These are phyloP conservation scores for Pythium folliculosum DNA, from an alignment of 352 stramenopile genomes.

Conservation along the genomic window DNA sequence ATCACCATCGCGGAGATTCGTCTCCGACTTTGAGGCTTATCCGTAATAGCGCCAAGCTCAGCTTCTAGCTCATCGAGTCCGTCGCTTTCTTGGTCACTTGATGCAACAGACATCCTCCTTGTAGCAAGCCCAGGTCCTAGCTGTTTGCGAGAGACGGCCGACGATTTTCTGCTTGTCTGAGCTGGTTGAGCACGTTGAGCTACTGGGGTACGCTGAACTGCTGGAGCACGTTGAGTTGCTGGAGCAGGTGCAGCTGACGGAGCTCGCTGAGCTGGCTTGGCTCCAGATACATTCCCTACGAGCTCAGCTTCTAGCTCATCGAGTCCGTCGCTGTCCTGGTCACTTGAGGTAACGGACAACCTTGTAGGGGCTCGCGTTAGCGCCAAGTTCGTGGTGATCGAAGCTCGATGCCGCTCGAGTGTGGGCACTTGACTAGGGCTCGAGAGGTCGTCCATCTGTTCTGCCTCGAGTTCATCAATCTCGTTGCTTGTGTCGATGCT, in stretches of 20 bases:
- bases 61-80: constrained; percentile 48
- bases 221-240: too few species aligned
- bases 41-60: constrained; percentile 28
- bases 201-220: too few species aligned
- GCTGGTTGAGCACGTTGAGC: too few species aligned
- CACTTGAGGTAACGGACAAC: constrained; percentile 33
- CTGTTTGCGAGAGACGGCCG: too few species aligned
- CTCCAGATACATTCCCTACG: neutral
- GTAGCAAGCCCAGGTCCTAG: too few species aligned
- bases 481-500: constrained; percentile 20
- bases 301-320: constrained; percentile 57
- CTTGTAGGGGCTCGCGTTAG: too few species aligned
- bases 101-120: constrained; percentile 28
- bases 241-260: neutral
- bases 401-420: too few species aligned
- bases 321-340: constrained; percentile 27
- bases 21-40: too few species aligned
- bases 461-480: constrained; percentile 49
- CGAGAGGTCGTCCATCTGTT: constrained; percentile 24
- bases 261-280: neutral
- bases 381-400: too few species aligned
- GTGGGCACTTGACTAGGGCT: neutral
- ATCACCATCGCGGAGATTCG: too few species aligned
- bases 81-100: constrained; percentile 22
- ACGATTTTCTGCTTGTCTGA: too few species aligned